Evolutionary conservation across 75 land plant genomes (phyloP).

Genomic region (Picea sitchensis): DNA sequence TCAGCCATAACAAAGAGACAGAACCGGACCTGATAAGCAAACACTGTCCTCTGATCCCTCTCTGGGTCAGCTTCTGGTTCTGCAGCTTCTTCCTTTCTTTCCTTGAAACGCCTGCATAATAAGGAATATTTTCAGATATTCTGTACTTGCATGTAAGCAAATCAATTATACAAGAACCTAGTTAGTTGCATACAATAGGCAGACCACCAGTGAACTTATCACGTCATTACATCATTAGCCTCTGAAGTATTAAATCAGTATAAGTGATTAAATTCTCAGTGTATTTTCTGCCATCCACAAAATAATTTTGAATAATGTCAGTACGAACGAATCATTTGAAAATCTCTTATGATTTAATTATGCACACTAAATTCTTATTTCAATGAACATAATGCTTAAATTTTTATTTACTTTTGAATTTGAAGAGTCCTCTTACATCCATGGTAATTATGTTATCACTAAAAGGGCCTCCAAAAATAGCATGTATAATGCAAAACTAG

Average conservation of each 20-base stretch:
- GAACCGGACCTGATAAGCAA: slow-evolving; percentile 86
- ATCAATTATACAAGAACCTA: not conserved
- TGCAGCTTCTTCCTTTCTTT: slow-evolving; percentile 70
- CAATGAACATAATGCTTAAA: not conserved
- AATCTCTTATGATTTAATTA: not conserved
- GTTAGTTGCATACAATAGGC: not conserved
- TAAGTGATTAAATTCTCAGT: not conserved
- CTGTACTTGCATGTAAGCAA: not conserved
- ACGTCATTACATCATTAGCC: not conserved
- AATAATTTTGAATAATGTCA: slow-evolving; percentile 3
- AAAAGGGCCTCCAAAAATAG: not conserved
- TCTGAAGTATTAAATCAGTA: not conserved
- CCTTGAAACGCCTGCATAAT: slow-evolving; percentile 63
- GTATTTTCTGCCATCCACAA: slow-evolving; percentile 12
- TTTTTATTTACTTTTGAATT: not conserved
- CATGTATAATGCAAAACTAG: not conserved
- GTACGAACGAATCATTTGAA: not conserved
- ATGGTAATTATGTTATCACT: too few relatives aligned
- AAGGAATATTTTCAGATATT: not conserved
- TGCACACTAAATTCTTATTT: not conserved
- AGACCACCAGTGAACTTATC: slow-evolving; percentile 8
- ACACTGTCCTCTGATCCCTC: slow-evolving; percentile 96
- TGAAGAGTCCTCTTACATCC: not conserved
- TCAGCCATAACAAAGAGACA: not conserved
- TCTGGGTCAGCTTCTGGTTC: slow-evolving; percentile 99